phyloP scores from a whole-genome alignment of 371 early-diverging fungal species.

The Syncephalis plumigaleata region DNA sequence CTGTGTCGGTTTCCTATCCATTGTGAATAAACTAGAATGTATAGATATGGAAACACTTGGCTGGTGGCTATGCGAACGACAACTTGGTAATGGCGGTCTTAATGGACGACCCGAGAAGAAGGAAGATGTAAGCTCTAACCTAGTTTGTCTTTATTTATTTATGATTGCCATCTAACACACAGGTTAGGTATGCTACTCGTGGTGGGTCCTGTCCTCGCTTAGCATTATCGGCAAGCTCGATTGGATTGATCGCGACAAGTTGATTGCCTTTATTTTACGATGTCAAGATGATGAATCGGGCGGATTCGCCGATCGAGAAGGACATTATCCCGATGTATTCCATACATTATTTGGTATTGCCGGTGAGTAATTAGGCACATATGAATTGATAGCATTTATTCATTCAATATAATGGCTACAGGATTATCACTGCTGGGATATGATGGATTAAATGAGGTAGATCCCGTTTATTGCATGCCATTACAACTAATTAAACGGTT shows the following conservation, averaged over 20 bases:
- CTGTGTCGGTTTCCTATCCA: slow-evolving; percentile 77
- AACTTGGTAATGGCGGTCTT: slow-evolving; percentile 85
- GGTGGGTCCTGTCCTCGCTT: slow-evolving; percentile 94
- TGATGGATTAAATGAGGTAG: slow-evolving; percentile 46
- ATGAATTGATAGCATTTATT: background rate
- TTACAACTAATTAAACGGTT: slow-evolving; percentile 1
- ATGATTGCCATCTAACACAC: too few relatives aligned
- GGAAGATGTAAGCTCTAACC: slow-evolving; percentile 58
- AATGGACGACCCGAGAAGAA: slow-evolving; percentile 96
- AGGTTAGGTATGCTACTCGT: slow-evolving; percentile 96
- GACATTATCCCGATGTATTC: slow-evolving; percentile 88
- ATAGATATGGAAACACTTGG: slow-evolving; percentile 63
- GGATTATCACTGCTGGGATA: slow-evolving; percentile 75
- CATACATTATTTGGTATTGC: slow-evolving; percentile 94
- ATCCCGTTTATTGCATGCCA: slow-evolving; percentile 92
- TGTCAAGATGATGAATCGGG: slow-evolving; percentile 64
- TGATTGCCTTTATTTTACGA: slow-evolving; percentile 63
- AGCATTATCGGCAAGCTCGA: slow-evolving; percentile 63
- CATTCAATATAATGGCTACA: background rate
- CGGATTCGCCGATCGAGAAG: slow-evolving; percentile 92
- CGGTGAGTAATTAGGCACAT: slow-evolving; percentile 17
- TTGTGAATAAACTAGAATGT: slow-evolving; percentile 40
- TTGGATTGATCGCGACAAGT: slow-evolving; percentile 72
- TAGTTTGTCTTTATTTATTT: too few relatives aligned
- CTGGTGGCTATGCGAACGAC: slow-evolving; percentile 90